phyloP scores from a whole-genome alignment of 208 protist species.

The Crithidia mellificae region DNA sequence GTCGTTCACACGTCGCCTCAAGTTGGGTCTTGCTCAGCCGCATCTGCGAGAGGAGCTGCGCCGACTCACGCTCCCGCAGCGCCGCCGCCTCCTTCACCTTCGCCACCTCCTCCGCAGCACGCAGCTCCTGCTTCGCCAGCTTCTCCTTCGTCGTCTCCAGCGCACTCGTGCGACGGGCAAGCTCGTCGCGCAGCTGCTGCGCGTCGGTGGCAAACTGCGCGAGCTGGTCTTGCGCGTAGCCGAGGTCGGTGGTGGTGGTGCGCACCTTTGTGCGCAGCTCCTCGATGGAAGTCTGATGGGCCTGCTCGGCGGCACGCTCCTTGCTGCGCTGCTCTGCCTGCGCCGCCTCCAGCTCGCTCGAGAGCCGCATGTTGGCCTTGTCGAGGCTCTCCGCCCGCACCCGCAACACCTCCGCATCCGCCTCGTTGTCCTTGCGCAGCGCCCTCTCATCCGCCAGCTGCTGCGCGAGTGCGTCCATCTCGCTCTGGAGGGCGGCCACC shows the following conservation, averaged over 20 bases:
- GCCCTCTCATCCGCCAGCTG: conserved; percentile 60
- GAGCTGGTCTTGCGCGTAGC: conserved; percentile 67
- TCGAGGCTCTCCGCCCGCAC: conserved; percentile 59
- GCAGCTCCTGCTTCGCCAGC: conserved; percentile 24
- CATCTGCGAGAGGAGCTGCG: conserved; percentile 32
- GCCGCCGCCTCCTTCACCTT: conserved; percentile 37
- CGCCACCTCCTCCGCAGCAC: conserved; percentile 18
- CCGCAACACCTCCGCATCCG: conserved; percentile 53
- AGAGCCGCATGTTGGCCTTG: conserved; percentile 40
- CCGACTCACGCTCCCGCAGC: conserved; percentile 35
- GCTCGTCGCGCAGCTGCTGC: conserved; percentile 60
- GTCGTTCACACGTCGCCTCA: conserved; percentile 44
- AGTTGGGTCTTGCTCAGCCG: conserved; percentile 42
- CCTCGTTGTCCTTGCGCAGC: conserved; percentile 63
- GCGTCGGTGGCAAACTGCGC: conserved; percentile 54
- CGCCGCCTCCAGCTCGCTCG: conserved; percentile 52
- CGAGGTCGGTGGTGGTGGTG: conserved; percentile 41
- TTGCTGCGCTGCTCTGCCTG: conserved; percentile 55
- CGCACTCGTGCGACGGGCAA: conserved; percentile 40
- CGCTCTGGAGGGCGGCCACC: conserved; percentile 50
- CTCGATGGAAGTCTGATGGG: conserved; percentile 53
- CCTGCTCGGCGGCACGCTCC: conserved; percentile 55
- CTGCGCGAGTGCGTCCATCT: conserved; percentile 42
- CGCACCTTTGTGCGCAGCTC: conserved; percentile 57
- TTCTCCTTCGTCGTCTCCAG: conserved; percentile 37